Base-by-base conservation (phyloP, 78 protist genomes). In the Dictyostelium capitatum region DNA sequence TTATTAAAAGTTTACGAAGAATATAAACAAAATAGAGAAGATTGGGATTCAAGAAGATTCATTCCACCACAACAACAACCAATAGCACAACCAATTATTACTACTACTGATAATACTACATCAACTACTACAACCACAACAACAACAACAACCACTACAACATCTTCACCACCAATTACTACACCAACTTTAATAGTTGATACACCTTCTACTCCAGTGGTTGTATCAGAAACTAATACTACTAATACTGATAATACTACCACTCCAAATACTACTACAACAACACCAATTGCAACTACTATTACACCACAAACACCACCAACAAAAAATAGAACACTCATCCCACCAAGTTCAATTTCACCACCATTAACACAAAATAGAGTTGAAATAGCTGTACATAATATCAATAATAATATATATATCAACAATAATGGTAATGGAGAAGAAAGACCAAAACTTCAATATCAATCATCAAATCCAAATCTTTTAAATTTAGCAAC, bases 31-130 rank as follows among this genome's bases (percentile, higher is more conserved):
- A 75, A 87, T 51, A 47, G 50, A 56, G 85, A 12, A 20, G 84
- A 87, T 7, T 87, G 93, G 93, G 93, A 87, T 19, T 54, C 84
- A 4, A 47, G 11, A 56, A 78, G 93, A 78, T 48, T n/a, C 43
- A 64, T 73, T 17, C 93, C 93, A 20, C 50, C 53, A 7, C 73
- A 50, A 25, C 87, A 47, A 62, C 8, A 23, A 46, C 30, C 41
- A 17, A 20, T 37, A 75, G 6, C 6, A 47, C n/a, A n/a, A 37
- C 70, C 70, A 62, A 25, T 59, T 23, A n/a, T 59, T 6, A n/a
- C n/a, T n/a, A n/a, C n/a, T n/a, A 59, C 20, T 59, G 69, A 28
- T 15, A 46, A 69, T n/a, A 14, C 57, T 50, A 64, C 82, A 77
- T 8, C 82, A 1, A 11, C 28, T 62, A 62, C 10, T 57, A 9